Percentiles rank a stretch among this genome's conserved stretches.
Evolutionary conservation across 176 grass and related monocot genomes (phyloP).

Genomic region (Tillandsia fasciculata): DNA sequence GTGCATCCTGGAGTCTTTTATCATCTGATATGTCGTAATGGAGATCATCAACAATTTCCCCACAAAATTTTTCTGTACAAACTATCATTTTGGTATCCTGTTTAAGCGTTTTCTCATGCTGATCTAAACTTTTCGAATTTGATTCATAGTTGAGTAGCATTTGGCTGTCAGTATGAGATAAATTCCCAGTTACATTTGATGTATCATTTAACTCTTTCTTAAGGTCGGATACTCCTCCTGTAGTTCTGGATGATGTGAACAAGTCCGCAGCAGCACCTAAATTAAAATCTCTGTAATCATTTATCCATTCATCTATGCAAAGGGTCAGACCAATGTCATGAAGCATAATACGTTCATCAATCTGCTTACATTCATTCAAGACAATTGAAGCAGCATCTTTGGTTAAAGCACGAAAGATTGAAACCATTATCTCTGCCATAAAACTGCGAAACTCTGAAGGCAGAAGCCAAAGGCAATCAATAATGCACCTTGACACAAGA

Average conservation of each 20-base stretch:
- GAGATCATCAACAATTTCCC: constrained; percentile 15
- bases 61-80: constrained; percentile 20
- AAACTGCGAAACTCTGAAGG: constrained; percentile 70
- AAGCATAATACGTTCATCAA: constrained; percentile 66
- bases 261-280: constrained; percentile 28
- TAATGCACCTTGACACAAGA: constrained; percentile 47
- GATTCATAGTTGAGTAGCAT: constrained; percentile 1
- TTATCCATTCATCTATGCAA: constrained; percentile 65
- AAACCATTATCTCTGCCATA: constrained; percentile 62
- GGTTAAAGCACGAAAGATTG: constrained; percentile 47
- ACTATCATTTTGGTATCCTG: neutral
- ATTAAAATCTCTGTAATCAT: constrained; percentile 64
- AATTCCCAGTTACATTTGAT: constrained; percentile 22
- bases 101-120: constrained; percentile 20
- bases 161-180: constrained; percentile 6
- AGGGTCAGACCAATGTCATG: constrained; percentile 91
- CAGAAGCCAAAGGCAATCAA: constrained; percentile 72
- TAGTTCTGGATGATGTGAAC: neutral
- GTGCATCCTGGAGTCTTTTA: constrained; percentile 39
- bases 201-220: constrained; percentile 5
- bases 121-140: constrained; percentile 12
- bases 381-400: constrained; percentile 49
- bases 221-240: too few relatives aligned
- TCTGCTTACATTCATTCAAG: constrained; percentile 50
- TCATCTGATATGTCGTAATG: constrained; percentile 11